These are phyloP conservation scores for Fusarium brachygibbosum DNA, from an alignment of 2,329 filamentous ascomycete species.

Conservation along the genomic window DNA sequence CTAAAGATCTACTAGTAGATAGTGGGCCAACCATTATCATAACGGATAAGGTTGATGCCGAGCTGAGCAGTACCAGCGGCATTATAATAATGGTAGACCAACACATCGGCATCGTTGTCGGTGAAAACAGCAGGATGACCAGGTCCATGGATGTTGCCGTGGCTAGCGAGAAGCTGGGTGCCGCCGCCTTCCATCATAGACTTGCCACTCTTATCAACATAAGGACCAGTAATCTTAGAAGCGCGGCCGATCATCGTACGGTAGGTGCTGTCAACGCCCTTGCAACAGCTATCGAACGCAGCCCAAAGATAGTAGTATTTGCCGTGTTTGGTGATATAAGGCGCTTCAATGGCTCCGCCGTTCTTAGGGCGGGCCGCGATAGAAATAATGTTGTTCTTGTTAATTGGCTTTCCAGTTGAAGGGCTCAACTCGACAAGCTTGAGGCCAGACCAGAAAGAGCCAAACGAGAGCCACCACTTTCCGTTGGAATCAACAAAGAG, in stretches of 20 bases:
- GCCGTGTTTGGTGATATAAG: conserved; percentile 47
- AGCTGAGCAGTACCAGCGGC: conserved; percentile 42
- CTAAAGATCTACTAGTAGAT: conserved; percentile 39
- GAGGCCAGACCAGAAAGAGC: conserved; percentile 52
- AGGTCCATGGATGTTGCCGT: conserved; percentile 50
- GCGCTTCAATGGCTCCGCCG: conserved; percentile 48
- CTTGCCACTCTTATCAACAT: conserved; percentile 45
- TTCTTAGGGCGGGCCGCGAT: conserved; percentile 32
- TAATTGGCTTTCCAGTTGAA: conserved; percentile 44
- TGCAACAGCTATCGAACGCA: conserved; percentile 51
- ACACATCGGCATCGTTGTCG: conserved; percentile 50
- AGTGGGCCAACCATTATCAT: conserved; percentile 50
- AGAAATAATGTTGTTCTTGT: conserved; percentile 38
- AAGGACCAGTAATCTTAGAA: conserved; percentile 48
- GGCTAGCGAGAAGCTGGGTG: conserved; percentile 48
- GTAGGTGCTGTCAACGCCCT: conserved; percentile 49
- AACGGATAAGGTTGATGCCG: conserved; percentile 51
- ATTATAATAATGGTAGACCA: conserved; percentile 52
- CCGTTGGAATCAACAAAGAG: conserved; percentile 48
- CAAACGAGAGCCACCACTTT: conserved; percentile 51
- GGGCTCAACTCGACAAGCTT: conserved; percentile 48
- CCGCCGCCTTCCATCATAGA: conserved; percentile 49
- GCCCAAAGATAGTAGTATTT: conserved; percentile 52
- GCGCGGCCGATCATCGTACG: conserved; percentile 52
- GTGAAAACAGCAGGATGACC: conserved; percentile 51